A percentile compares a stretch with the other conserved stretches of the same genome.
Evolutionary conservation across 2,329 filamentous ascomycete species (phyloP).

Genomic region (Aspergillus sojae): DNA sequence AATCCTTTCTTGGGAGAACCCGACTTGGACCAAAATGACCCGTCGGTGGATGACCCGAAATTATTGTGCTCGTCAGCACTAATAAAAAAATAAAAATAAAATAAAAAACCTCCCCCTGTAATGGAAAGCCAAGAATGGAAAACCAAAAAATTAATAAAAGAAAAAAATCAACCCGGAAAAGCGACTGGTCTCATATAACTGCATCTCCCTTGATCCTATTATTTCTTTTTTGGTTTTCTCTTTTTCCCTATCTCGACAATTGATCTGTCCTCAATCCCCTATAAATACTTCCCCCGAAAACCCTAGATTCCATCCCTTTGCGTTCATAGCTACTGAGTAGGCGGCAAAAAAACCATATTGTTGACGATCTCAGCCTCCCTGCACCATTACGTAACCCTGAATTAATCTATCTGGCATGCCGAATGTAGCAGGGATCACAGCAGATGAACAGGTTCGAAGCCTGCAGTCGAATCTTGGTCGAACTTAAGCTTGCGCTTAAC

Average conservation of each 20-base stretch:
- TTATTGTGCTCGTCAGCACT: conserved; percentile 4
- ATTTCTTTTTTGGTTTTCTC: background rate
- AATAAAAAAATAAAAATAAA: conserved; percentile 1
- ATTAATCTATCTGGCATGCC: conserved; percentile 1
- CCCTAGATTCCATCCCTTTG: background rate
- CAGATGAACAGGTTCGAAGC: conserved; percentile 9
- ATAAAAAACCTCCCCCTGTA: background rate
- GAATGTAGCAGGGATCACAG: conserved; percentile 1
- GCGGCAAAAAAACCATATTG: background rate
- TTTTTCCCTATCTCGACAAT: background rate
- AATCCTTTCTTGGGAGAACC: conserved; percentile 8
- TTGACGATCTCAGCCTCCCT: conserved; percentile 12
- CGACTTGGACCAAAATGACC: background rate
- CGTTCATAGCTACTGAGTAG: background rate
- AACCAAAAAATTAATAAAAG: background rate
- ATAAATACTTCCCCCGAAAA: background rate
- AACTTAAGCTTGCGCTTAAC: conserved; percentile 8
- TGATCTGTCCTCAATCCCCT: background rate
- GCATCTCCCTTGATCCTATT: background rate
- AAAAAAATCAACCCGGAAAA: background rate
- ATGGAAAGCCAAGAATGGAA: background rate
- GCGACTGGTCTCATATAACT: background rate
- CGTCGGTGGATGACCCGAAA: conserved; percentile 8
- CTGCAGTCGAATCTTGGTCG: conserved; percentile 5
- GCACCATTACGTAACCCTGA: conserved; percentile 16